Evolutionary conservation across 306 rosid species (phyloP).

Genomic region (Sophora flavescens): DNA sequence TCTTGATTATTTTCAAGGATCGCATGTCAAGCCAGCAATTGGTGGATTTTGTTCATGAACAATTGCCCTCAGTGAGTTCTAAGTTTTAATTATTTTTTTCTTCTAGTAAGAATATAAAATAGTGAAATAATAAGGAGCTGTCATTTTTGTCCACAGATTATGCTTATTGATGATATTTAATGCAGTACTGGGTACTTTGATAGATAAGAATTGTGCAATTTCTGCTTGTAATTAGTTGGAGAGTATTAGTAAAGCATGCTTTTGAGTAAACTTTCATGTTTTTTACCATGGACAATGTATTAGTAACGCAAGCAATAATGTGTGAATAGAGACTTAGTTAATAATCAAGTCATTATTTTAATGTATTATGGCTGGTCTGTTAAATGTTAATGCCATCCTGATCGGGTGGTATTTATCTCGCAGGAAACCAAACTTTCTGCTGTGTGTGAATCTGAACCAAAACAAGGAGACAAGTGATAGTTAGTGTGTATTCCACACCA

Average conservation of each 20-base stretch:
- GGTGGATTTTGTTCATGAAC: constrained; percentile 84
- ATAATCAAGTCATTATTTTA: not conserved
- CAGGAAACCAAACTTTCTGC: constrained; percentile 84
- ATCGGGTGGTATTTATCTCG: constrained; percentile 32
- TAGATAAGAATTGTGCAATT: not conserved
- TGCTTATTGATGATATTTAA: constrained; percentile 26
- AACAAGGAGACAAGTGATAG: constrained; percentile 45
- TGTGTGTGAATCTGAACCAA: constrained; percentile 64
- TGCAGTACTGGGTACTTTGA: constrained; percentile 21
- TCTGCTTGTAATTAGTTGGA: constrained; percentile 24
- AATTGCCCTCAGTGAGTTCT: constrained; percentile 64
- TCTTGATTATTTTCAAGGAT: constrained; percentile 73
- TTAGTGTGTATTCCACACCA: constrained; percentile 40
- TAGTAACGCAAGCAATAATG: not conserved
- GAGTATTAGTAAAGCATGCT: constrained; percentile 19
- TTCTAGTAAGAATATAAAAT: constrained; percentile 3
- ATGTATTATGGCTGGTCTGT: constrained; percentile 18
- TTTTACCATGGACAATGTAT: constrained; percentile 3
- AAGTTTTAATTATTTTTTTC: not conserved
- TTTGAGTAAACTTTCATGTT: constrained; percentile 11
- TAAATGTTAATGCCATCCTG: not conserved
- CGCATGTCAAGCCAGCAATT: constrained; percentile 97
- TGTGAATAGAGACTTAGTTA: not conserved
- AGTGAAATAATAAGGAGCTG: constrained; percentile 11
- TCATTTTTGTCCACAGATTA: not conserved